Evolutionary conservation across 2,329 filamentous ascomycete genomes (phyloP), one percentile per base, ranked within the genome.

Genomic region (Xylariaceae sp.): DNA sequence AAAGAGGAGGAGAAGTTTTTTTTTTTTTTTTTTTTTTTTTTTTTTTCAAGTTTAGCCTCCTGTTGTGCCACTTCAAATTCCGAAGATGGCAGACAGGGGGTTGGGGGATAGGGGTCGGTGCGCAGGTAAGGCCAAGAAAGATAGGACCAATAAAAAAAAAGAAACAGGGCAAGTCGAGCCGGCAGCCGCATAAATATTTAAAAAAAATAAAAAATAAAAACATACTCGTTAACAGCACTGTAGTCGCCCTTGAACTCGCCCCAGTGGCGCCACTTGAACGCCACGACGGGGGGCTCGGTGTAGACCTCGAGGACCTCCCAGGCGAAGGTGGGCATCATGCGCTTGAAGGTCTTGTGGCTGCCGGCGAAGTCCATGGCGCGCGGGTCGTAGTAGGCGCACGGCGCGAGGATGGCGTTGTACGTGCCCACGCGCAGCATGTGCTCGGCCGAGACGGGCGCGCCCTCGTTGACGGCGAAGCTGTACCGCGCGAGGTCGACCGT

Each of bases 301-400:
- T 86, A 88, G 2, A 88, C 84, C 67, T 88, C 85, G 13, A 86
- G 67, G 1, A 88, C 84, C 70, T 88, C 86, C 84, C 85, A 89
- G 0, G 85, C 85, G 68, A 89, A 88, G 0, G 79, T 84, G 0
- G 85, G 85, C 85, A 89, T 88, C 84, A 88, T 88, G 47, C 83
- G 75, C 73, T 88, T 88, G 70, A 89, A 88, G 0, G 83, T 83
- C 75, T 88, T 87, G 74, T 89, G 85, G 64, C 82, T 86, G 3
- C 75, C 77, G 1, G 79, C 77, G 62, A 88, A 88, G 67, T 85
- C 83, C 3, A 79, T 83, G 53, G 82, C 77, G 43, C 75, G 75
- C 0, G 85, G 82, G 58, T 81, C 81, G 70, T 88, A 88, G 73
- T 81, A 88, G 66, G 84, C 77, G 65, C 84, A 86, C 9, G 83